phyloP scores from a whole-genome alignment of 31 red algal species.

The Bonnemaisonia californica region DNA sequence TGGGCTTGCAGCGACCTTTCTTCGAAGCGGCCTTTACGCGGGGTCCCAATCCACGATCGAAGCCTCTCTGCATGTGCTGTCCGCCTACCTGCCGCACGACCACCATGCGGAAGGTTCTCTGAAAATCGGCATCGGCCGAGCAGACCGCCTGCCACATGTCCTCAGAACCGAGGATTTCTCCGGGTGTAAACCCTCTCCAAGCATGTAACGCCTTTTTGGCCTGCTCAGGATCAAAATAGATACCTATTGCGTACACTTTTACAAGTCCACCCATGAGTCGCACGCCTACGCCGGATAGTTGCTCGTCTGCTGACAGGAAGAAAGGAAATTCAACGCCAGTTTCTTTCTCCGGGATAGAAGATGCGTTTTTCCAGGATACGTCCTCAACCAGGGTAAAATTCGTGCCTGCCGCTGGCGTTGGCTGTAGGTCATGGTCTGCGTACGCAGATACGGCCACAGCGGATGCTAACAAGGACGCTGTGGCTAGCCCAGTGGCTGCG shows the following conservation, averaged over 20 bases:
- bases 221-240: constrained; percentile 42
- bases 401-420: not conserved
- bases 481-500: too few relatives aligned
- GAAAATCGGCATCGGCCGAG: not conserved
- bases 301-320: not conserved
- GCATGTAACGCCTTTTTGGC: not conserved
- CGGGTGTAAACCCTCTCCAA: constrained; percentile 14
- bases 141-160: constrained; percentile 28
- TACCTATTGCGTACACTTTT: constrained; percentile 61
- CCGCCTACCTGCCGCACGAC: constrained; percentile 61
- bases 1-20: constrained; percentile 29
- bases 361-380: not conserved
- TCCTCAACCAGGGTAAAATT: constrained; percentile 5
- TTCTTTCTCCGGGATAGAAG: not conserved
- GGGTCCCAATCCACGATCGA: constrained; percentile 52
- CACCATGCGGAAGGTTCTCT: constrained; percentile 54
- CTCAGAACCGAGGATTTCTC: constrained; percentile 9
- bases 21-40: constrained; percentile 36
- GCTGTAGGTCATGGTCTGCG: not conserved
- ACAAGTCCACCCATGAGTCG: constrained; percentile 51
- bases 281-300: constrained; percentile 12
- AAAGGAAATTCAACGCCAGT: constrained; percentile 25
- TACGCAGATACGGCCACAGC: too few relatives aligned
- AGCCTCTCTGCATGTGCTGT: constrained; percentile 58
- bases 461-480: too few relatives aligned